A percentile compares a stretch with the other conserved stretches of the same genome.
Conservation (phyloP, 306 rosid genomes). For the Mimosa bimucronata region DNA sequence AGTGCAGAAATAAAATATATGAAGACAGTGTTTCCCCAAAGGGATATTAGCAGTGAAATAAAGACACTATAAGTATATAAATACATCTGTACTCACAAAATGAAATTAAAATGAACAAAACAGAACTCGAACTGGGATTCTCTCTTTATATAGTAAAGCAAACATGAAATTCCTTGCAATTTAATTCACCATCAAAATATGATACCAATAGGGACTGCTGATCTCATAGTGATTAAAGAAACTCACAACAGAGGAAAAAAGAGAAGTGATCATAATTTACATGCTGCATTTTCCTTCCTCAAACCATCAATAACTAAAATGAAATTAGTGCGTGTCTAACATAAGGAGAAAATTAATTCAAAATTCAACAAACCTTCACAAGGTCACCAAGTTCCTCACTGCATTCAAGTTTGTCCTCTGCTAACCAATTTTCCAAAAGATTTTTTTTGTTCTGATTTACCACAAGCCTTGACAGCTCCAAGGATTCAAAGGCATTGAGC, state of each 20-base stretch:
- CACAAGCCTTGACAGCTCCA: conserved; percentile 91
- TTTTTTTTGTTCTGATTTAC: conserved; percentile 97
- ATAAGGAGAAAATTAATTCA: conserved; percentile 17
- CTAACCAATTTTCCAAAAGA: conserved; percentile 94
- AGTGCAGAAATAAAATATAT: conserved; percentile 6
- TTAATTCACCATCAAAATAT: not conserved
- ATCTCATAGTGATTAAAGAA: conserved; percentile 7
- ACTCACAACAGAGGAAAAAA: not conserved
- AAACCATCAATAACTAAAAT: not conserved
- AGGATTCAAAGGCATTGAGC: conserved; percentile 82
- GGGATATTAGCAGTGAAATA: not conserved
- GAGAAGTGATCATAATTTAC: not conserved
- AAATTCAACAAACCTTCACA: conserved; percentile 74
- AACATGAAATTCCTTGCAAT: not conserved
- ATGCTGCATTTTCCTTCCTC: conserved; percentile 19
- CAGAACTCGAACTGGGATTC: not conserved
- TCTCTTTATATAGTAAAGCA: not conserved
- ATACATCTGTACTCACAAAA: not conserved
- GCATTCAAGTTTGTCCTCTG: conserved; percentile 97
- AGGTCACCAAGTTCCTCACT: conserved; percentile 96
- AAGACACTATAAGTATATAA: not conserved
- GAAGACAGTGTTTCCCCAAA: conserved; percentile 12
- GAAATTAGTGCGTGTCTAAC: not conserved
- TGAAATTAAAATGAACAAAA: not conserved
- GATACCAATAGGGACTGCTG: not conserved